phyloP scores from a whole-genome alignment of 2,329 filamentous ascomycete species.

The Volutella citrinella region DNA sequence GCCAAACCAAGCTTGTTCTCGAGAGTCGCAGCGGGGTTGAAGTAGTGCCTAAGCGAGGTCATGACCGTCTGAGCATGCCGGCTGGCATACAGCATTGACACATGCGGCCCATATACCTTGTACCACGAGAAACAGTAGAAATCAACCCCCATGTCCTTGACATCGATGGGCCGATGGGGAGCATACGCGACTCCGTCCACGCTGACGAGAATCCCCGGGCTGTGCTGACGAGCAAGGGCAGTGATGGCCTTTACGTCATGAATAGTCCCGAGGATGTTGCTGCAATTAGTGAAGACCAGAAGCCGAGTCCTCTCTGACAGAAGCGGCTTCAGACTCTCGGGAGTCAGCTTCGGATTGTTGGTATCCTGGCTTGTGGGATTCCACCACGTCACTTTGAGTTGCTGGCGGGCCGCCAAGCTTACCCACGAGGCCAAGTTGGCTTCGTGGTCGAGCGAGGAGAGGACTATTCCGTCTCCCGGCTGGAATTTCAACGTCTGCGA shows the following conservation, averaged over 20 bases:
- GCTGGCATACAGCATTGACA: slow-evolving; percentile 67
- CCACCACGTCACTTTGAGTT: slow-evolving; percentile 70
- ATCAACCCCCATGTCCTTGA: slow-evolving; percentile 66
- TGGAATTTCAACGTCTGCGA: slow-evolving; percentile 51
- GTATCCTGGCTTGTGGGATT: no score
- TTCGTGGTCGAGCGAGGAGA: slow-evolving; percentile 74
- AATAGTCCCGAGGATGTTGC: slow-evolving; percentile 71
- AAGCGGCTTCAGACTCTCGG: slow-evolving; percentile 54
- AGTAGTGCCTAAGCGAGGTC: slow-evolving; percentile 60
- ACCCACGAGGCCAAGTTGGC: slow-evolving; percentile 75
- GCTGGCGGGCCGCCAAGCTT: slow-evolving; percentile 58
- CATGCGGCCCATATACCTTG: slow-evolving; percentile 77
- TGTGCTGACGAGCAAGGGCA: slow-evolving; percentile 46
- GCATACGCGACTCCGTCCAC: slow-evolving; percentile 78
- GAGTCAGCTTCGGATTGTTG: slow-evolving; percentile 58
- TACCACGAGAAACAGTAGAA: slow-evolving; percentile 82
- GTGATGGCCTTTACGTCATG: slow-evolving; percentile 59
- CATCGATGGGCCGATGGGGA: slow-evolving; percentile 68
- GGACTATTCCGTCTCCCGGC: slow-evolving; percentile 62
- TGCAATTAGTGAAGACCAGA: slow-evolving; percentile 70
- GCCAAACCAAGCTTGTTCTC: slow-evolving; percentile 68
- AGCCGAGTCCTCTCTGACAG: slow-evolving; percentile 64
- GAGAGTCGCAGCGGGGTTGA: slow-evolving; percentile 59
- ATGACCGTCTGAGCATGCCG: slow-evolving; percentile 53
- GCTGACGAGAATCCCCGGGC: slow-evolving; percentile 54